Evolutionary conservation across 1,284 basidiomycete genomes (phyloP), one percentile per base, ranked within the genome.

Genomic region (Fistulinella cinereoalba): DNA sequence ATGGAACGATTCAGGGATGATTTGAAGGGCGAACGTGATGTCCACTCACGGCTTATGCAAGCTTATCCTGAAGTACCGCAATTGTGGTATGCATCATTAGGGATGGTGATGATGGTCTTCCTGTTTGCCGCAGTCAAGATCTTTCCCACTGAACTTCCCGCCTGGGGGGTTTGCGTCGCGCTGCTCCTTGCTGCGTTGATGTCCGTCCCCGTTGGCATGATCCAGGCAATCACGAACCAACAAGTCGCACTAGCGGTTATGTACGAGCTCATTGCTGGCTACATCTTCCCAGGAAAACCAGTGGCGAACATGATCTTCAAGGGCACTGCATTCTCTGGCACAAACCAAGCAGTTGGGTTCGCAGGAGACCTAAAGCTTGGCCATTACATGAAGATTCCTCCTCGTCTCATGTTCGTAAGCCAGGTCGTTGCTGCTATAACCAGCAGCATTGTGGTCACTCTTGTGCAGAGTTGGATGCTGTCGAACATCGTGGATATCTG

Each of bases 11-110:
- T n/a, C n/a, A n/a, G n/a, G n/a, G n/a, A n/a, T n/a, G n/a, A n/a
- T n/a, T n/a, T n/a, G n/a, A n/a, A n/a, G n/a, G n/a, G n/a, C n/a
- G n/a, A 84, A 54, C 81, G 85, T 13, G 88, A 92, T 60, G 77
- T 92, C 27, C 88, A 92, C 57, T 74, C 76, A 5, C 69, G 76
- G 33, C 71, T 91, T 27, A 92, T 92, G 89, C 69, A 76, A 12
- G 69, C 72, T 44, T 92, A 92, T 63, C 74, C 67, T 1, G 77
- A 80, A 53, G 85, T 89, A 0, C 87, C 88, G 0, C 77, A 85
- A 46, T 90, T 85, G 85, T 87, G 81, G 73, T 77, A 76, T 48
- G 72, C 74, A 4, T 74, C 75, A 58, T 69, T 76, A 49, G 73
- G 76, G 46, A 67, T 70, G 41, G 38, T 56, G 36, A 79, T 75